phyloP scores from a whole-genome alignment of 768 basidiomycete species.

The Podaxis mareebaensis region DNA sequence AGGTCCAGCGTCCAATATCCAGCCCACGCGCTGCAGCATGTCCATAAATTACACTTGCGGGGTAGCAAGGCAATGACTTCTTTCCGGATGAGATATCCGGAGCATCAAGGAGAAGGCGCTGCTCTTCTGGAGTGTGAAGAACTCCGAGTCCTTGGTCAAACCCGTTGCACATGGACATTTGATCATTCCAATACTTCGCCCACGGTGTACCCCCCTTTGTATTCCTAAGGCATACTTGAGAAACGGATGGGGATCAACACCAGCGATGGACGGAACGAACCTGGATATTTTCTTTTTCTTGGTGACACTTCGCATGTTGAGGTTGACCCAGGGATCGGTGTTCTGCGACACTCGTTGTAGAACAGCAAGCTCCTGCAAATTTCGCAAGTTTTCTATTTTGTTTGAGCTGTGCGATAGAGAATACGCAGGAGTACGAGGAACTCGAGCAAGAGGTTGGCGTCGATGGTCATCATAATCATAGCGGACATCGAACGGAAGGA shows the following conservation, averaged over 20 bases:
- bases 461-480: slow-evolving; percentile 45
- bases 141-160: slow-evolving; percentile 29
- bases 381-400: slow-evolving; percentile 38
- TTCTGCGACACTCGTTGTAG: slow-evolving; percentile 75
- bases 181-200: slow-evolving; percentile 71
- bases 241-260: slow-evolving; percentile 15
- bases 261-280: slow-evolving; percentile 24
- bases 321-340: slow-evolving; percentile 67
- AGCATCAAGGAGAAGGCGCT: not conserved
- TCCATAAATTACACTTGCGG: slow-evolving; percentile 83
- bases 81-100: slow-evolving; percentile 18
- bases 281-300: slow-evolving; percentile 44
- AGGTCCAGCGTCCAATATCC: slow-evolving; percentile 78
- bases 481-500: slow-evolving; percentile 71
- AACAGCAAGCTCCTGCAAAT: slow-evolving; percentile 68
- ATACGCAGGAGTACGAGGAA: slow-evolving; percentile 39
- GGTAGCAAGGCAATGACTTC: slow-evolving; percentile 57
- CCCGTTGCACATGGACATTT: slow-evolving; percentile 61
- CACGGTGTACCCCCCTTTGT: slow-evolving; percentile 64
- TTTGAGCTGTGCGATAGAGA: not conserved
- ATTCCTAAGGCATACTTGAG: slow-evolving; percentile 1
- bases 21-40: slow-evolving; percentile 81
- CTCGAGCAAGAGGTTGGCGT: slow-evolving; percentile 70
- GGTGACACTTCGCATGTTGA: slow-evolving; percentile 68
- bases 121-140: slow-evolving; percentile 8